These are phyloP conservation scores for Rubroshorea leprosula DNA, from an alignment of 345 rosid species.

Conservation along the genomic window DNA sequence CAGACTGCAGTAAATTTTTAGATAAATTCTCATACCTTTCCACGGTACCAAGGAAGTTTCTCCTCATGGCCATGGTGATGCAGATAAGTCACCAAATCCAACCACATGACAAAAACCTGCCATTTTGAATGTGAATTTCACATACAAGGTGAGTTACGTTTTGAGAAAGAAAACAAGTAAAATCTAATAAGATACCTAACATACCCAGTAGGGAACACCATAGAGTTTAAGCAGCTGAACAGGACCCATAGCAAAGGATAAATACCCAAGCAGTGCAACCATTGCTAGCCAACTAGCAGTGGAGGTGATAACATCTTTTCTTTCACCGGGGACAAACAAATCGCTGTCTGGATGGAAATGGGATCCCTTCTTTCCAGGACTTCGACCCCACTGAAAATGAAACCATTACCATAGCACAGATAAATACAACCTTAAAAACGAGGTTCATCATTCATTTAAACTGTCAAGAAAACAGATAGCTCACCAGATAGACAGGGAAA, in stretches of 20 bases:
- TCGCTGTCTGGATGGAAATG: constrained; percentile 78
- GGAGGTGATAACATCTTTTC: constrained; percentile 60
- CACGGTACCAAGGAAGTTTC: constrained; percentile 94
- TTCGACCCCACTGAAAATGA: constrained; percentile 56
- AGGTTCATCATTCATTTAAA: background rate
- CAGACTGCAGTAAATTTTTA: no score
- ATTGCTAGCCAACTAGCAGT: constrained; percentile 71
- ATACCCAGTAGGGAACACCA: constrained; percentile 65
- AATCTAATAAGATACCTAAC: background rate
- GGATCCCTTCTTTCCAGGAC: constrained; percentile 90
- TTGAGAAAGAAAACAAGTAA: background rate
- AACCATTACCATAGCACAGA: constrained; percentile 9
- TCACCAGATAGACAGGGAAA: constrained; percentile 90
- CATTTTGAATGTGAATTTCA: background rate
- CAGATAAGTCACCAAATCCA: constrained; percentile 79
- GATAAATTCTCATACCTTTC: constrained; percentile 54
- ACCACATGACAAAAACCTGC: constrained; percentile 74
- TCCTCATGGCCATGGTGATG: constrained; percentile 88
- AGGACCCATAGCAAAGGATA: constrained; percentile 54
- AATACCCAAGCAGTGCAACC: constrained; percentile 48
- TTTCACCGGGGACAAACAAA: constrained; percentile 66
- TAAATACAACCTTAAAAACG: background rate
- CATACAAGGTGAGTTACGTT: background rate
- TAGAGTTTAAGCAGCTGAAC: constrained; percentile 65
- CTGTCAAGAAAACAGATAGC: constrained; percentile 4